Base-by-base conservation (phyloP, 805 yeast genomes). In the Spathaspora arborariae region DNA sequence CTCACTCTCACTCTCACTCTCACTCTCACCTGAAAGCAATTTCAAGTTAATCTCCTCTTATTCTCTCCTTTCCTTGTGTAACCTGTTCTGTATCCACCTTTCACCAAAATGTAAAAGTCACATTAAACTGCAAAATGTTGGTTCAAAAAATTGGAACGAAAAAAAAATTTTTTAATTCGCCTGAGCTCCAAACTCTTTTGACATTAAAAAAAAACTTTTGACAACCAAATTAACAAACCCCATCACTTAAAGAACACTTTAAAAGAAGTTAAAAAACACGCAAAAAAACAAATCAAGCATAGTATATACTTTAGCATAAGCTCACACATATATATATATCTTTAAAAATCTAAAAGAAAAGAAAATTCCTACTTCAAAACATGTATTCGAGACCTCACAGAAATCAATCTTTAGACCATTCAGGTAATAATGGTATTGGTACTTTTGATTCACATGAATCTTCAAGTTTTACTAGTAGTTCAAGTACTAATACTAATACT, bases 311-410 rank as follows among this genome's bases (percentile, higher is more conserved):
- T 9, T 30, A 30, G 35, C 35, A 30, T 30, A 30, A 30, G 35
- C 35, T 30, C 35, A 30, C n/a, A n/a, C n/a, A n/a, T n/a, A n/a
- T n/a, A n/a, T n/a, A n/a, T n/a, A n/a, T 30, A 3, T 30, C 10
- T 13, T 7, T 9, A 24, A 4, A 24, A 24, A 24, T 7, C 27
- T 2, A 24, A 24, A 24, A 24, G 11, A 24, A 4, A 33, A 36
- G 22, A 16, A 10, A 18, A 4, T 36, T 22, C 9, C 20, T 20
- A 1, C 19, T 18, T n/a, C 3, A 9, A 18, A 38, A 5, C 8
- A 46, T 46, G 48, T 46, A 46, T 24, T 44, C 44, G 27, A 41
- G 45, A 38, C 26, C 45, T 26, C 44, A 45, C 37, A 46, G 42
- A 46, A 26, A 30, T 16, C 48, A 41, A 37, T 27, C 35, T 22